Base-by-base conservation (phyloP, 331 rosid genomes). In the Rhamnella rubrinervis region DNA sequence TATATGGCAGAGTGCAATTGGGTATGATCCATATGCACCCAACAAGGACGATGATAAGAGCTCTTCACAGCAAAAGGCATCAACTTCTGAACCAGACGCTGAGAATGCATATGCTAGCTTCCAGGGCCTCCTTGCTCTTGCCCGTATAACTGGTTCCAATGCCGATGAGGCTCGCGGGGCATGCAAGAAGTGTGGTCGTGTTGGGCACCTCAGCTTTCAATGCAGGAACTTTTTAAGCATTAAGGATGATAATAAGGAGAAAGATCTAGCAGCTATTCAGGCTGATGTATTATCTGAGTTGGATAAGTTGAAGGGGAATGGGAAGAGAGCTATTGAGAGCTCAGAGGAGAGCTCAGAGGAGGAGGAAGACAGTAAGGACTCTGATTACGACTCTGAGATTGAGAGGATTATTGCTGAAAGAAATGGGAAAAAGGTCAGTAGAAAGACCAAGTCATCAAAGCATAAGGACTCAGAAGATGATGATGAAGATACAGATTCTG, bases 1-100 rank as follows among this genome's bases (percentile, higher is more conserved):
- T 23, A 93, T 90, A 78, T 93, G 97, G 98, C 98, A 92, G 77
- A 92, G 96, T 84, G 96, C 97, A 35, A 93, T 93, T 74, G 97
- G 97, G 21, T 93, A 90, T 40, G 97, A 93, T 63, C 98, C 96
- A 6, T 93, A 90, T 63, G 97, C 97, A 13, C 98, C 98, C 31
- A 86, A 85, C 80, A 92, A 85, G 82, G 97, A 93, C 8, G 97
- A 93, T 71, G 79, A 71, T 59, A 85, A 81, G 78, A 82, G 59
- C 70, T 18, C 93, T 63, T 75, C 89, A 0, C 87, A 82, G 10
- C 82, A 13, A 15, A 75, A 59, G 68, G 46, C 74, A 4, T 59
- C 83, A 1, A 82, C 53, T 55, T 66, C 86, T 0, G 97, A 90
- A 55, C 92, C 96, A 4, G 97, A 90, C 17, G 89, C 80, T 39